Base-by-base conservation (phyloP, 306 rosid species). In the Quercus wislizeni region DNA sequence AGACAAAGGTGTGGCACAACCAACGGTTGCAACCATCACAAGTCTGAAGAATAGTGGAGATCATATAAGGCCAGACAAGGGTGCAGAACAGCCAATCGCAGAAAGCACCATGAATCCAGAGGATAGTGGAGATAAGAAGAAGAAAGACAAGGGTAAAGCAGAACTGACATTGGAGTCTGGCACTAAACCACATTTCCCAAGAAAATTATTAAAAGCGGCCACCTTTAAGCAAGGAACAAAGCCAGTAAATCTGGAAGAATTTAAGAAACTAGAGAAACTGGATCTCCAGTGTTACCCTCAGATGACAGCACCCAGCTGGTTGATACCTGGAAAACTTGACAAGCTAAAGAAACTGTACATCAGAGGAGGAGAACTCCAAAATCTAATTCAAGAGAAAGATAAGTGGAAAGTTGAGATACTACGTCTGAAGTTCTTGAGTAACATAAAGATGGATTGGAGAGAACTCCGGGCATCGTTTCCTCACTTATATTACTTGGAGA, bases 261-360 rank as follows among this genome's bases (percentile, higher is more conserved):
- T 43, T 49, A 1, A 15, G 65, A 5, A 4, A 59, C 52, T 76
- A 30, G 30, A 38, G 75, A 82, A 82, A 65, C 61, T 82, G 43
- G 55, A 63, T 33, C 82, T 82, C 30, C 78, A 73, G 19, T 77
- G 69, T 21, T 82, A 35, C 70, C 85, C 82, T 20, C 0, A 0
- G 11, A 11, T 15, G 1, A 5, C 11, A 1, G 51, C 74, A 14
- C 68, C 81, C 3, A 5, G 69, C 4, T 82, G 75, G 75, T 28
- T 77, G 57, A 30, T 10, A 15, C 55, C 64, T 0, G 18, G 0
- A 6, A 12, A 77, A 1, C 49, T 27, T 33, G 0, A 0, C 20
- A 6, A 7, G 0, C 46, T 82, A 27, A 38, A 74, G 75, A 82
- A 82, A 57, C 76, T 77, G 54, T 56, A 73, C 20, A 55, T 82